phyloP scores from a whole-genome alignment of 2,329 filamentous ascomycete species.

The Claviceps purpurea region DNA sequence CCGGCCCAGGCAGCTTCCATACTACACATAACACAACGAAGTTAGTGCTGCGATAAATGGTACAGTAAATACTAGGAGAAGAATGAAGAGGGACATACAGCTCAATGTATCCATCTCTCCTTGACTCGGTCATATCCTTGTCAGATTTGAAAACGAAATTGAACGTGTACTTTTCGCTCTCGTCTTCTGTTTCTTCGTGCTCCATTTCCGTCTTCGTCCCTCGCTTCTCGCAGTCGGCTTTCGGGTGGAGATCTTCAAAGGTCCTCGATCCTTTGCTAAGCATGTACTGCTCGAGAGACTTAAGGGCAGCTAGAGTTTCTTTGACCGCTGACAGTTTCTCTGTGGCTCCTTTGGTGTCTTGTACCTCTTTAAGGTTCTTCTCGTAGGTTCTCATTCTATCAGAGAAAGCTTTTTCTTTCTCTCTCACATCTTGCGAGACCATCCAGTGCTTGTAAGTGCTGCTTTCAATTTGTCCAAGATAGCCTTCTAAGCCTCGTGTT shows the following conservation, averaged over 20 bases:
- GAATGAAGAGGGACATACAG: conserved; percentile 32
- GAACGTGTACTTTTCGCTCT: conserved; percentile 30
- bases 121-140: conserved; percentile 41
- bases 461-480: conserved; percentile 33
- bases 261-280: conserved; percentile 49
- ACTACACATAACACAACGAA: conserved; percentile 19
- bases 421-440: conserved; percentile 25
- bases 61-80: neutral
- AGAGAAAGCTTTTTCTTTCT: conserved; percentile 18
- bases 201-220: conserved; percentile 1
- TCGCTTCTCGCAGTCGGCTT: conserved; percentile 20
- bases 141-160: conserved; percentile 37
- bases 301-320: conserved; percentile 35
- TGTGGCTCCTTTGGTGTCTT: conserved; percentile 11
- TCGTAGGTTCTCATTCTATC: conserved; percentile 17
- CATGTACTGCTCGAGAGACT: conserved; percentile 41
- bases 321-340: conserved; percentile 45
- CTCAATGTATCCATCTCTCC: conserved; percentile 45
- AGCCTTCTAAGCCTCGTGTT: conserved; percentile 32
- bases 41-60: neutral
- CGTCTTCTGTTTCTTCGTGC: conserved; percentile 5
- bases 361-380: conserved; percentile 9
- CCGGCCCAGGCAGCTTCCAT: conserved; percentile 64
- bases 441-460: conserved; percentile 50
- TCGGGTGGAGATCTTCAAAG: conserved; percentile 51